phyloP scores from a whole-genome alignment of 2,329 filamentous ascomycete genomes.

The Paecilomyces sp. region DNA sequence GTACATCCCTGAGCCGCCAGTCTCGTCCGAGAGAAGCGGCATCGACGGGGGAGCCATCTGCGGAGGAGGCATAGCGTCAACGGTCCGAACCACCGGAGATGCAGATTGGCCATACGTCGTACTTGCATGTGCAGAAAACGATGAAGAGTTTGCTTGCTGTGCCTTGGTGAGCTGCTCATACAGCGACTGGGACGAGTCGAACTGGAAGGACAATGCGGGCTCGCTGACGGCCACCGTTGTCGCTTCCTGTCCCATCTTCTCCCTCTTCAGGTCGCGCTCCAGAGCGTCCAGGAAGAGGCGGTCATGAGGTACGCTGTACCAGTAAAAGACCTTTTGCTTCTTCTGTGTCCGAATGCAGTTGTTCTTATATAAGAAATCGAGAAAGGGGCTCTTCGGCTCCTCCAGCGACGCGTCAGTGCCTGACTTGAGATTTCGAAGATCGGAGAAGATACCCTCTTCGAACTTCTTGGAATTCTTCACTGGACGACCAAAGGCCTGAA shows the following conservation, averaged over 20 bases:
- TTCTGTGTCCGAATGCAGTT: conserved; percentile 99
- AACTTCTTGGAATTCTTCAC: conserved; percentile 99
- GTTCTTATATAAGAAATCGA: conserved; percentile 99
- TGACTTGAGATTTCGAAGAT: conserved; percentile 95
- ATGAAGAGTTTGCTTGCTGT: conserved; percentile 96
- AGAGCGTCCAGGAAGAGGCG: conserved; percentile 94
- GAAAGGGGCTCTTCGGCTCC: conserved; percentile 96
- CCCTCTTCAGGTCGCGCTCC: conserved; percentile 93
- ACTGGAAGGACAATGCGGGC: conserved; percentile 95
- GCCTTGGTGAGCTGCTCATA: conserved; percentile 99
- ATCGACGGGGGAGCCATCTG: conserved; percentile 66
- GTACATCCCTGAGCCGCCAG: conserved; percentile 63
- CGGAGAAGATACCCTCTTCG: conserved; percentile 98
- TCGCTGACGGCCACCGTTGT: conserved; percentile 96
- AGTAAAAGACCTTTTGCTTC: conserved; percentile 99
- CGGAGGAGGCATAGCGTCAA: conserved; percentile 86
- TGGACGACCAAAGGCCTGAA: conserved; percentile 95
- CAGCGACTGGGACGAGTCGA: conserved; percentile 96
- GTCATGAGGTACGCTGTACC: conserved; percentile 98
- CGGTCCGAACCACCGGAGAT: conserved; percentile 81
- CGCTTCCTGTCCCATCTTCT: conserved; percentile 98
- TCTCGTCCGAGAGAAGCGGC: conserved; percentile 54
- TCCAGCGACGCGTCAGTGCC: conserved; percentile 96
- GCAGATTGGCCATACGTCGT: conserved; percentile 61
- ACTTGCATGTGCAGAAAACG: conserved; percentile 76